Evolutionary conservation across 1,139 yeast genomes (phyloP).

Genomic region (Geotrichum citri-aurantii): DNA sequence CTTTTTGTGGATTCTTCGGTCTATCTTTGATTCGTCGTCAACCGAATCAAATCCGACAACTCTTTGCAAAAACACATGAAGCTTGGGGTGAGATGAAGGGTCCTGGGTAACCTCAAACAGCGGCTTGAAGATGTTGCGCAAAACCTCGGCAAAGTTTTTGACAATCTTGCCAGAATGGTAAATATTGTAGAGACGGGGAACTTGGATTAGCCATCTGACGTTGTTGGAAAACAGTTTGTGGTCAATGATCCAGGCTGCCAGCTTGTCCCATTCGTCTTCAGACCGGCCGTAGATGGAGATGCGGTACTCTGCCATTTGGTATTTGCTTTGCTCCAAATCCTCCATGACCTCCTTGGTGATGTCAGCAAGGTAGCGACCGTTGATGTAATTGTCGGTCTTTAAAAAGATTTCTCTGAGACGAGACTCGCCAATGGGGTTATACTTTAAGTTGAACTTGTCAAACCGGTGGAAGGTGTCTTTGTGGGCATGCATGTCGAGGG

Average conservation of each 20-base stretch:
- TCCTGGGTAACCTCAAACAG: slow-evolving; percentile 82
- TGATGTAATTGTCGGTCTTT: slow-evolving; percentile 88
- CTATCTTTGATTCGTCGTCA: slow-evolving; percentile 93
- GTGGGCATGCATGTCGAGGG: slow-evolving; percentile 98
- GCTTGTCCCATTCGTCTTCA: slow-evolving; percentile 86
- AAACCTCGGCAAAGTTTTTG: slow-evolving; percentile 63
- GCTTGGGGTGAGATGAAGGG: slow-evolving; percentile 82
- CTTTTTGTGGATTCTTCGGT: slow-evolving; percentile 70
- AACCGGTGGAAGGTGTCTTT: slow-evolving; percentile 96
- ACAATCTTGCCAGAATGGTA: slow-evolving; percentile 77
- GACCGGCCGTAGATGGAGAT: slow-evolving; percentile 91
- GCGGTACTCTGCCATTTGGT: slow-evolving; percentile 95
- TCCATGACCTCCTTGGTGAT: slow-evolving; percentile 85
- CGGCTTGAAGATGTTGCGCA: slow-evolving; percentile 79
- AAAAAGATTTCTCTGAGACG: slow-evolving; percentile 91
- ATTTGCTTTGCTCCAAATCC: slow-evolving; percentile 89
- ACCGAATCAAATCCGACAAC: slow-evolving; percentile 98
- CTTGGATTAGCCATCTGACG: slow-evolving; percentile 94
- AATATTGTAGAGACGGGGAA: slow-evolving; percentile 87
- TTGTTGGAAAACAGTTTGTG: slow-evolving; percentile 87
- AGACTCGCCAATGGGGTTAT: slow-evolving; percentile 97
- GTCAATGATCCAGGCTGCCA: slow-evolving; percentile 93
- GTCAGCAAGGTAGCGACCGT: slow-evolving; percentile 88
- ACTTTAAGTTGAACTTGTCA: slow-evolving; percentile 94
- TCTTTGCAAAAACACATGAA: slow-evolving; percentile 80